phyloP scores from a whole-genome alignment of 352 stramenopile genomes.

The Globisporangium paddicum region DNA sequence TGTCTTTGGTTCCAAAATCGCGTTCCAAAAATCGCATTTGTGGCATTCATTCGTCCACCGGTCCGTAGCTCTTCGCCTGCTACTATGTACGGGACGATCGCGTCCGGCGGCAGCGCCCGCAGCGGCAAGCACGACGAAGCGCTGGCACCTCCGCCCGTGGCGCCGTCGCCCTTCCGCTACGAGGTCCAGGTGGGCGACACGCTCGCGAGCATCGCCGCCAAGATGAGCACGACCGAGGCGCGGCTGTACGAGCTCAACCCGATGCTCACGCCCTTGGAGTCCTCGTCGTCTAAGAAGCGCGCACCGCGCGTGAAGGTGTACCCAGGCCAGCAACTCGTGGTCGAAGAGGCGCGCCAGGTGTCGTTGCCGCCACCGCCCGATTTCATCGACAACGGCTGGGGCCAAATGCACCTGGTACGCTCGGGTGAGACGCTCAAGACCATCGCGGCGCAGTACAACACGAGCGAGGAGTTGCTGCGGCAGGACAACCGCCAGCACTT shows the following conservation, averaged over 20 bases:
- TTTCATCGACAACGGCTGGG: conserved; percentile 80
- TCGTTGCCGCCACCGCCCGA: conserved; percentile 72
- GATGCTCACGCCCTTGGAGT: conserved; percentile 32
- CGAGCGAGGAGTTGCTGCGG: conserved; percentile 68
- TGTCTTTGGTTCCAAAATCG: conserved; percentile 6
- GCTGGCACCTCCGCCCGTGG: conserved; percentile 20
- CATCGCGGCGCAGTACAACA: conserved; percentile 80
- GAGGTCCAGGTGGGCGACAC: conserved; percentile 59
- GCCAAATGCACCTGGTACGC: conserved; percentile 79
- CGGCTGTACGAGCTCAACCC: conserved; percentile 64
- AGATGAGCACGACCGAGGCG: conserved; percentile 56
- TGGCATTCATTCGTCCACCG: background rate
- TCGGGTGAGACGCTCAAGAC: conserved; percentile 56
- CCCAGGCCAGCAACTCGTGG: conserved; percentile 64
- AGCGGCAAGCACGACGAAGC: conserved; percentile 11
- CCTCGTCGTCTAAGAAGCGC: conserved; percentile 21
- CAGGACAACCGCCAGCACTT: conserved; percentile 82
- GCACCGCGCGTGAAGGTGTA: conserved; percentile 50
- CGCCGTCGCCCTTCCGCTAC: conserved; percentile 69
- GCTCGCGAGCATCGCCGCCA: conserved; percentile 54
- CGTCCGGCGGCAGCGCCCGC: conserved; percentile 18
- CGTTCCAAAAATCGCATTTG: background rate
- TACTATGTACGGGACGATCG: conserved; percentile 55
- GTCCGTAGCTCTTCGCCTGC: background rate
- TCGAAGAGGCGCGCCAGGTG: conserved; percentile 61